phyloP scores from a whole-genome alignment of 805 yeast genomes.

The Spathaspora gorwiae region DNA sequence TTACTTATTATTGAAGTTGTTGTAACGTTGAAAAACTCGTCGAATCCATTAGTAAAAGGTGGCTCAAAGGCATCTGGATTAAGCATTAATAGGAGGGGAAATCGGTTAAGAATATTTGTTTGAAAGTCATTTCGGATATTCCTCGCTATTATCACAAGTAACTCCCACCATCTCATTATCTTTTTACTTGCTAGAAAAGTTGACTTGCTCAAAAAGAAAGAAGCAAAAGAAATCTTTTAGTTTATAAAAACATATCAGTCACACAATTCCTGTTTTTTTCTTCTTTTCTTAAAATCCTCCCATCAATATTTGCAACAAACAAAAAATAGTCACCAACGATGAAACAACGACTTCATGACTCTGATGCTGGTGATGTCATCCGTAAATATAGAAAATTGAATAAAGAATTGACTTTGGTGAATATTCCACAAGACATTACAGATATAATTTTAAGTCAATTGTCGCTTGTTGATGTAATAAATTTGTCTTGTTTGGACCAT shows the following conservation, averaged over 20 bases:
- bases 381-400: background rate
- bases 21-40: conserved; percentile 9
- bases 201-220: too few relatives aligned
- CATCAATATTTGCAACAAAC: too few relatives aligned
- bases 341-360: too few relatives aligned
- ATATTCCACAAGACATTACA: conserved; percentile 7
- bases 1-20: conserved; percentile 1
- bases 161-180: conserved; percentile 3
- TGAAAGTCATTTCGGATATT: conserved; percentile 9
- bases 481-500: conserved; percentile 13
- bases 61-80: conserved; percentile 21
- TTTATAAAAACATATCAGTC: too few relatives aligned
- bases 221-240: too few relatives aligned
- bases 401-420: background rate
- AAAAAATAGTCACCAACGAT: too few relatives aligned
- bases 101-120: conserved; percentile 4
- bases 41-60: conserved; percentile 20
- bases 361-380: too few relatives aligned
- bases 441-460: conserved; percentile 4
- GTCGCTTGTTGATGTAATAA: conserved; percentile 6
- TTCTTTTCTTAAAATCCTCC: too few relatives aligned
- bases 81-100: conserved; percentile 14
- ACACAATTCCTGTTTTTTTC: too few relatives aligned
- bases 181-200: background rate
- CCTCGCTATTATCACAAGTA: background rate